Evolutionary conservation across 768 basidiomycete species (phyloP), one percentile per base, ranked within the genome.

Genomic region (Tulasnella sp.): DNA sequence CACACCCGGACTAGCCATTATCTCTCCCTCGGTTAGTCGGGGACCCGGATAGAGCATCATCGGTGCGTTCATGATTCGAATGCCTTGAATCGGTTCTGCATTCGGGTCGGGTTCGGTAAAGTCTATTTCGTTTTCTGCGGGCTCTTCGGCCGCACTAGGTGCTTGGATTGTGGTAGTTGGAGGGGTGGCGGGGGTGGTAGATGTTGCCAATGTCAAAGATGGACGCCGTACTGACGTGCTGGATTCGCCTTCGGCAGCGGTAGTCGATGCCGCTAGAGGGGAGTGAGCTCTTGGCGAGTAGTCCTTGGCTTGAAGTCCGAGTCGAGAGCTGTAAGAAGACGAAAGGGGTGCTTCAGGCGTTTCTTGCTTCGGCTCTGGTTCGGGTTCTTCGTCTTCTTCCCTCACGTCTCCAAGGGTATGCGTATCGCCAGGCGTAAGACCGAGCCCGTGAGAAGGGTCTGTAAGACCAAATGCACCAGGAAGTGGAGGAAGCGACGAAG

Each of bases 1-100:
- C n/a, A 29, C 15, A 14, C 31, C 29, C 4, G 55, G 42, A 42
- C 55, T 57, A 21, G 9, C 29, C 15, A 43, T 4, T 9, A 45
- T 23, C 23, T 3, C 21, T 27, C 32, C 55, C 2, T 57, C 41
- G 21, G n/a, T 35, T 25, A 34, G 27, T 25, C 12, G 12, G n/a
- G 41, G 21, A 11, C 29, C 17, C 14, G 42, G 21, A 42, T 27
- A 48, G 40, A 45, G 45, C 43, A 23, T 57, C 55, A 57, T 45
- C 4, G 55, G 55, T 21, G 40, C 55, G 37, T 57, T 57, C 39
- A 51, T 63, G 58, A 70, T 63, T 23, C 67, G 63, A 23, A 70
- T 54, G 4, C 68, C 68, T 3, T 66, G 68, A 17, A 69, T 70
- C 2, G 74, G 70, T 27, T 57, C 55, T 7, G 55, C 55, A 36